Evolutionary conservation across 148 eudicot genomes (phyloP).

Genomic region (Rhododendron henanense): DNA sequence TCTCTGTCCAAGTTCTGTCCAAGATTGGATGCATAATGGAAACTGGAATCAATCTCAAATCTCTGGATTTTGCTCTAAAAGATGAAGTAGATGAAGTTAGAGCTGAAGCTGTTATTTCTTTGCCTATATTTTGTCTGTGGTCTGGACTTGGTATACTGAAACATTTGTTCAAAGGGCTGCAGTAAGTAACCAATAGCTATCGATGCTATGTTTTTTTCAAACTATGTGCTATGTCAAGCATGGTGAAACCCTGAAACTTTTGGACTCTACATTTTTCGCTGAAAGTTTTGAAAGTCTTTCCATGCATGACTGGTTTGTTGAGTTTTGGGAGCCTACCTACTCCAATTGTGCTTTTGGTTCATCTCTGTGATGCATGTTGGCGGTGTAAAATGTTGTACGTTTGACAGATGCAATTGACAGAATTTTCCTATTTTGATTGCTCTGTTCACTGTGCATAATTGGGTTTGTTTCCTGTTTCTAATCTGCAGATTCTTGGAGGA

Average conservation of each 20-base stretch:
- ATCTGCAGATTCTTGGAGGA: slow-evolving; percentile 53
- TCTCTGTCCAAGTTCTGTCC: slow-evolving; percentile 55
- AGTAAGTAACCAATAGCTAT: slow-evolving; percentile 54
- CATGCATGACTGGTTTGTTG: neutral
- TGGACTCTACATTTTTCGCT: neutral
- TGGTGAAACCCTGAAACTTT: neutral
- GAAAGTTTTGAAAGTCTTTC: slow-evolving; percentile 2
- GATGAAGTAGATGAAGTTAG: slow-evolving; percentile 77
- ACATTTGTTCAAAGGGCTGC: slow-evolving; percentile 50
- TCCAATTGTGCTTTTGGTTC: slow-evolving; percentile 1
- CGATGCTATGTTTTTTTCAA: neutral
- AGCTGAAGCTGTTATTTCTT: slow-evolving; percentile 58
- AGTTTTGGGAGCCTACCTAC: neutral
- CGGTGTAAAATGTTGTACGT: neutral
- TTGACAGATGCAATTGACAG: neutral
- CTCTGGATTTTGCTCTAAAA: slow-evolving; percentile 65
- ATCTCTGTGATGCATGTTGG: neutral
- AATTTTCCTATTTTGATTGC: slow-evolving; percentile 2
- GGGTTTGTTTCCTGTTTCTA: slow-evolving; percentile 1
- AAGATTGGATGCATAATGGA: slow-evolving; percentile 41
- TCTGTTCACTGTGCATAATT: neutral
- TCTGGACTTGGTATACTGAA: slow-evolving; percentile 49
- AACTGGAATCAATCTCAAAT: slow-evolving; percentile 40
- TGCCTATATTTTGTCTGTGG: slow-evolving; percentile 63
- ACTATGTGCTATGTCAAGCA: neutral